A percentile compares a stretch with the other conserved stretches of the same genome.
Evolutionary conservation across 805 yeast genomes (phyloP).

Genomic region (Myxozyma lipomycoides): DNA sequence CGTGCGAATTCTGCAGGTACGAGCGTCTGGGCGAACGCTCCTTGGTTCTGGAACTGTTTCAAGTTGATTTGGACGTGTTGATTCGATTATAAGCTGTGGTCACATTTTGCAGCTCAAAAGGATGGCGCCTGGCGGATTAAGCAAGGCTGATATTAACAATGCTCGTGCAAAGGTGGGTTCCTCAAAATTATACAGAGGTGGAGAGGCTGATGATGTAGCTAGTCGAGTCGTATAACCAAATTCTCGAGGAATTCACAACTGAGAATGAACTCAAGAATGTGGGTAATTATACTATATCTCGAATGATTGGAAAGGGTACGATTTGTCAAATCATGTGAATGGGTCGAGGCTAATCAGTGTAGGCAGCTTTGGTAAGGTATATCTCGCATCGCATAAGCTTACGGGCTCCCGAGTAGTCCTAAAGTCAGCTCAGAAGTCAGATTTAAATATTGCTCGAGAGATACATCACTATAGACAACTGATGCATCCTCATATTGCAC

Average conservation of each 20-base stretch:
- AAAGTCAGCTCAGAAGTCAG: constrained; percentile 68
- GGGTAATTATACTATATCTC: constrained; percentile 72
- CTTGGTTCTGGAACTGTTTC: too few relatives aligned
- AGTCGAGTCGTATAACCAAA: constrained; percentile 61
- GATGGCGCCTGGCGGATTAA: constrained; percentile 11
- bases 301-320: constrained; percentile 80
- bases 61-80: too few relatives aligned
- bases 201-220: constrained; percentile 34
- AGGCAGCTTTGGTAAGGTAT: constrained; percentile 79
- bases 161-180: constrained; percentile 41
- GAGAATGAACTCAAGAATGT: constrained; percentile 55
- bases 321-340: neutral
- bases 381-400: constrained; percentile 72
- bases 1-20: too few relatives aligned
- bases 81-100: neutral
- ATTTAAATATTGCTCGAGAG: constrained; percentile 85
- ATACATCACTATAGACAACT: constrained; percentile 84
- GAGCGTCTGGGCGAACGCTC: too few relatives aligned
- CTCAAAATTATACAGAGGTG: neutral
- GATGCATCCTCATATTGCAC: constrained; percentile 76
- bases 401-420: constrained; percentile 74
- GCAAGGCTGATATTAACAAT: constrained; percentile 38
- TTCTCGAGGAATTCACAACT: constrained; percentile 47
- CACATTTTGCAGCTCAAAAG: neutral
- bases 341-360: too few relatives aligned